Conservation (phyloP, 2,329 filamentous ascomycete genomes). For the Stachybotrys chartarum region DNA sequence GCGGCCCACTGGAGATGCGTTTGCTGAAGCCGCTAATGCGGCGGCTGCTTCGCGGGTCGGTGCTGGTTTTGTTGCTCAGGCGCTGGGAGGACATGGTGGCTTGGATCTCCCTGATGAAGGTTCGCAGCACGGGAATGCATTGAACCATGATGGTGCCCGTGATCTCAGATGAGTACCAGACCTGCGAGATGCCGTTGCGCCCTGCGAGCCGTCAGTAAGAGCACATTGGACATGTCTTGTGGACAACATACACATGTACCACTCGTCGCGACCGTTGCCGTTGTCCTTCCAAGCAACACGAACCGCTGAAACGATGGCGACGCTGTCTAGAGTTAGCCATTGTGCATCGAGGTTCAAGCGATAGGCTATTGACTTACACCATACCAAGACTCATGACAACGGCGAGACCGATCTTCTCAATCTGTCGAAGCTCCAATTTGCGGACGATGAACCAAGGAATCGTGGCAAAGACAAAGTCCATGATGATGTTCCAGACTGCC, state of each 20-base stretch:
- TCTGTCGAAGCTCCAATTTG: slow-evolving; percentile 36
- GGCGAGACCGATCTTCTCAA: slow-evolving; percentile 43
- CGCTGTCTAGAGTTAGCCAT: slow-evolving; percentile 14
- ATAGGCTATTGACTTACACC: slow-evolving; percentile 19
- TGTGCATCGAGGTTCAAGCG: accelerated
- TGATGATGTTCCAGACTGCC: slow-evolving; percentile 44
- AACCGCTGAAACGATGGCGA: slow-evolving; percentile 40
- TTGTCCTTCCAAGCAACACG: slow-evolving; percentile 41
- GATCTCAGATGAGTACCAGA: slow-evolving; percentile 40
- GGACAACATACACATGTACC: slow-evolving; percentile 34
- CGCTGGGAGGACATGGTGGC: slow-evolving; percentile 5
- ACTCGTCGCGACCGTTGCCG: slow-evolving; percentile 35
- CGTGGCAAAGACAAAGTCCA: slow-evolving; percentile 43
- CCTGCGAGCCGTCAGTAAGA: slow-evolving; percentile 5
- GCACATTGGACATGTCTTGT: not conserved
- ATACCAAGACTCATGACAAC: slow-evolving; percentile 43
- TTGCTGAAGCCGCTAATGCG: not conserved
- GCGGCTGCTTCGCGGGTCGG: not conserved
- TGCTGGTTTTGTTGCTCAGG: not conserved
- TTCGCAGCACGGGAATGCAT: slow-evolving; percentile 43
- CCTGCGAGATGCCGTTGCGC: slow-evolving; percentile 17
- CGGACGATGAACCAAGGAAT: slow-evolving; percentile 44
- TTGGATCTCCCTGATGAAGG: slow-evolving; percentile 27
- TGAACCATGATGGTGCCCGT: slow-evolving; percentile 48
- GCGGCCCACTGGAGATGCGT: not conserved